Base-by-base conservation (phyloP, 257 asterid genomes). In the Voacanga thouarsii region DNA sequence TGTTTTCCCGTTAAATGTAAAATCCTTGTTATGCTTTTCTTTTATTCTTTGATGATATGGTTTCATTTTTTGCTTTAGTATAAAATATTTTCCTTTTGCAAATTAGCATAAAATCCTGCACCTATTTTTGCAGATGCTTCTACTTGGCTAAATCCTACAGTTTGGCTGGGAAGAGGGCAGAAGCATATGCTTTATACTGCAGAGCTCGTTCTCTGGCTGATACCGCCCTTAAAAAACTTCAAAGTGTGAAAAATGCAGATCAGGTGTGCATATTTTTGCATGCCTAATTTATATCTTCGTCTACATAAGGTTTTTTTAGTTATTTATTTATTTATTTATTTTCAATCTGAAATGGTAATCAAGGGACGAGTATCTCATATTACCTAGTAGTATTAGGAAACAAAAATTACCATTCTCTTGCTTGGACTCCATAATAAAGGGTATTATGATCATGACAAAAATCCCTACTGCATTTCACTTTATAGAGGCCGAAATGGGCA, bases 131-230 rank as follows among this genome's bases (percentile, higher is more conserved):
- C 92, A 94, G 99, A 89, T 94, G 99, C 88, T 92, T 94, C 86
- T 94, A 94, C 93, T 84, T 94, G 81, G 99, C 97, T 47, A 90
- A 89, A 79, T 94, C 99, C 77, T 94, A 94, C 85, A 94, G 99
- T 89, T 88, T 84, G 81, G 97, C 94, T 77, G 98, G 96, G 53
- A 94, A 92, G 90, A 89, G 99, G 86, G 87, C 90, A 45, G 99
- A 94, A 88, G 98, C 99, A 47, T 94, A 91, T 88, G 95, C 88
- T 79, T 85, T 94, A 84, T 91, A 80, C 86, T 71, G 87, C 83
- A 85, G 83, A 86, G 89, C 97, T 76, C 90, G 91, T 71, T 87
- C 96, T 73, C 84, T 87, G 21, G 91, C 88, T 78, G 93, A 92
- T 71, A 75, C 84, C 68, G 87, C 96, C 79, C 88, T 92, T 77